Evolutionary conservation across 2,329 filamentous ascomycete genomes (phyloP).

Genomic region (Pseudocercospora pini-densiflorae): DNA sequence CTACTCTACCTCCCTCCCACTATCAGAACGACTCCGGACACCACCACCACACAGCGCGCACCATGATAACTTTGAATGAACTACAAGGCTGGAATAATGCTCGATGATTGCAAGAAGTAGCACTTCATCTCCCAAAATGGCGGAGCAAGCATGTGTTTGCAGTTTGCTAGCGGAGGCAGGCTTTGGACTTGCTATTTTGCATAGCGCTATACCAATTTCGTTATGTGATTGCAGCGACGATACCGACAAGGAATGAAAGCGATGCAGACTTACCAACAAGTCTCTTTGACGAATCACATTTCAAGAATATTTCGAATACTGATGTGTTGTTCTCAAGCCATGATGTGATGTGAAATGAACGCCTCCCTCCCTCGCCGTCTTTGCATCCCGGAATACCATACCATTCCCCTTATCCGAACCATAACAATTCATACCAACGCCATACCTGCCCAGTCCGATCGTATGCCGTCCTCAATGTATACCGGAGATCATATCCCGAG

Average conservation of each 20-base stretch:
- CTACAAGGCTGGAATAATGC: constrained; percentile 20
- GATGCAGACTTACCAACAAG: constrained; percentile 13
- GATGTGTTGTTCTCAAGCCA: not conserved
- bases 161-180: constrained; percentile 22
- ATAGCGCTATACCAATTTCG: constrained; percentile 36
- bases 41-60: constrained; percentile 17
- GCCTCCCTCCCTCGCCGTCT: not conserved
- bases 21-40: constrained; percentile 13
- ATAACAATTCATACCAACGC: not conserved
- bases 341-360: not conserved
- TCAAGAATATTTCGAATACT: not conserved
- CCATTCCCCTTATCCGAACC: not conserved
- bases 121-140: constrained; percentile 15
- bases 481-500: not conserved
- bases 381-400: not conserved
- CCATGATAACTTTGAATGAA: constrained; percentile 15
- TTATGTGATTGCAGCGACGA: constrained; percentile 26
- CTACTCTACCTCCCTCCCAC: constrained; percentile 12
- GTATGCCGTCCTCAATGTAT: not conserved
- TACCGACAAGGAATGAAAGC: constrained; percentile 17
- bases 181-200: constrained; percentile 28
- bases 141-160: constrained; percentile 23
- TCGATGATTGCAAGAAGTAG: constrained; percentile 15
- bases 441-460: not conserved
- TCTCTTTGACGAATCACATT: not conserved